These are phyloP conservation scores for Benincasa hispida DNA, from an alignment of 306 rosid species.

Conservation along the genomic window DNA sequence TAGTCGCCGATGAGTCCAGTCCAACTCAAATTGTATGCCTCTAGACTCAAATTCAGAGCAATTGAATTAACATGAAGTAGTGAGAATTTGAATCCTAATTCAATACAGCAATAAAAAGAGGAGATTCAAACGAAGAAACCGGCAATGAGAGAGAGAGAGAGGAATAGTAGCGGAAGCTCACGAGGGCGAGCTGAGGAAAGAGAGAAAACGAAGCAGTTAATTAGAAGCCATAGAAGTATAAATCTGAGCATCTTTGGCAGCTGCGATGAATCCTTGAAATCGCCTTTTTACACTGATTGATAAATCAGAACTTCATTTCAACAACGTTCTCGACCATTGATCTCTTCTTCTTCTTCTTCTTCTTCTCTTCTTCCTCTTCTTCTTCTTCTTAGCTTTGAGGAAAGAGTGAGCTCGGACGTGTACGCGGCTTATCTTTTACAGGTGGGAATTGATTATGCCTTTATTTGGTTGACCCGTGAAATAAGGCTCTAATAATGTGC, in stretches of 20 bases:
- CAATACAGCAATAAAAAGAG: background rate
- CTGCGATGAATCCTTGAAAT: background rate
- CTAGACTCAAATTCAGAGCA: background rate
- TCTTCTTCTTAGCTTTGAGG: background rate
- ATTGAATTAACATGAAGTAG: background rate
- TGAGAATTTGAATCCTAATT: background rate
- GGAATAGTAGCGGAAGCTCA: slow-evolving; percentile 17
- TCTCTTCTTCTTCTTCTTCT: background rate
- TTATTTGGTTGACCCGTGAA: slow-evolving; percentile 9
- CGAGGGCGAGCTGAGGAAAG: slow-evolving; percentile 35
- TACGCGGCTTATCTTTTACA: background rate
- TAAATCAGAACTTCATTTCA: slow-evolving; percentile 5
- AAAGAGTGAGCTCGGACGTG: background rate
- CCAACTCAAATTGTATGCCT: background rate
- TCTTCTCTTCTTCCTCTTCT: background rate
- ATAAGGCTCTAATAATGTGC: background rate
- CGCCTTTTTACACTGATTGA: background rate
- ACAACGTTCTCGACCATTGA: background rate
- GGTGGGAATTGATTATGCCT: slow-evolving; percentile 1
- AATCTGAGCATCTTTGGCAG: slow-evolving; percentile 33
- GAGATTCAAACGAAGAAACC: background rate
- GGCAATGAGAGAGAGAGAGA: background rate
- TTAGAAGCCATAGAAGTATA: slow-evolving; percentile 33
- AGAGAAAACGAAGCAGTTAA: slow-evolving; percentile 23
- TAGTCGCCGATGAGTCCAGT: background rate